A percentile compares a stretch with the other conserved stretches of the same genome.
Evolutionary conservation across 805 yeast species (phyloP).

Genomic region (Ogataea zsoltii): DNA sequence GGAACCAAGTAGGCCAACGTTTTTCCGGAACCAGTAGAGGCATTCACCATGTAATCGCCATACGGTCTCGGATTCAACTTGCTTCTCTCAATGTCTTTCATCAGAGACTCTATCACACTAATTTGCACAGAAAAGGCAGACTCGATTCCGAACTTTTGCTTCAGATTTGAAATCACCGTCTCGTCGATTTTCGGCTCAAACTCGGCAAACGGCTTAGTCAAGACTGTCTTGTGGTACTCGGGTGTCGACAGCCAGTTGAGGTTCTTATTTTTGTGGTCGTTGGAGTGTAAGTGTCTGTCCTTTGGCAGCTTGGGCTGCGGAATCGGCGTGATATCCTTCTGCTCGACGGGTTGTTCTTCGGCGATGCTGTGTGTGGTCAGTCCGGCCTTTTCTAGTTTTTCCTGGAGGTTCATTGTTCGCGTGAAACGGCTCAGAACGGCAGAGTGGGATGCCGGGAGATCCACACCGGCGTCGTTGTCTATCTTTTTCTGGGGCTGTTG

Average conservation of each 20-base stretch:
- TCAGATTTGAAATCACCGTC: conserved; percentile 47
- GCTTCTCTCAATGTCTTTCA: conserved; percentile 43
- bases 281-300: conserved; percentile 43
- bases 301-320: conserved; percentile 80
- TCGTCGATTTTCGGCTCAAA: conserved; percentile 45
- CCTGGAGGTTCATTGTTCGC: conserved; percentile 36
- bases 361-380: conserved; percentile 20
- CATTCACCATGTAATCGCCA: conserved; percentile 86
- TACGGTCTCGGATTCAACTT: conserved; percentile 50
- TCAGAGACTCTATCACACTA: conserved; percentile 56
- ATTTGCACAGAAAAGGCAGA: conserved; percentile 79
- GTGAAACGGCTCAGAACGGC: conserved; percentile 56
- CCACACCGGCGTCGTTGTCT: conserved; percentile 1
- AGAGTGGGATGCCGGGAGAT: conserved; percentile 41
- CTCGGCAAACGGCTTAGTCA: conserved; percentile 47
- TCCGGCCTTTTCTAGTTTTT: conserved; percentile 17
- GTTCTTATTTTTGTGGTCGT: conserved; percentile 35
- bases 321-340: conserved; percentile 61
- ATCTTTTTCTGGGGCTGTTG: neutral
- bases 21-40: conserved; percentile 95
- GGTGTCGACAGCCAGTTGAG: conserved; percentile 73
- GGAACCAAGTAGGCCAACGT: conserved; percentile 89
- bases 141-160: conserved; percentile 41
- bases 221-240: conserved; percentile 49
- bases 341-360: conserved; percentile 30